A percentile compares a stretch with the other conserved stretches of the same genome.
phyloP scores from a whole-genome alignment of 257 asterid genomes.

The Leptodermis oblonga region DNA sequence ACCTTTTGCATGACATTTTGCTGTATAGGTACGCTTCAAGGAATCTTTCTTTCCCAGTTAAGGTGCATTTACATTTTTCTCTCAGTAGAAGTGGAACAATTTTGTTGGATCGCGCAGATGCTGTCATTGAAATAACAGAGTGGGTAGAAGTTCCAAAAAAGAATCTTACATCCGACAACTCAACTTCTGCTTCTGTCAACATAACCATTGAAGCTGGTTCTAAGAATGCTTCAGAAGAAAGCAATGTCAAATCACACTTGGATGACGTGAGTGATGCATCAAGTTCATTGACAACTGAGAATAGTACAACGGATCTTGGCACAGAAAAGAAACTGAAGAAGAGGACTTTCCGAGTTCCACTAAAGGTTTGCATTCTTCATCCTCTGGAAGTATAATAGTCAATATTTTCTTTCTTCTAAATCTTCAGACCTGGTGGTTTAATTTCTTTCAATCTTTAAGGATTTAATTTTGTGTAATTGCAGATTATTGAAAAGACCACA shows the following conservation, averaged over 20 bases:
- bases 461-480: conserved; percentile 20
- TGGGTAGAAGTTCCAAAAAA: conserved; percentile 96
- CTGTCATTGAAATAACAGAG: conserved; percentile 87
- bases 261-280: conserved; percentile 41
- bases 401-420: neutral
- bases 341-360: conserved; percentile 81
- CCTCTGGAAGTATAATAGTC: conserved; percentile 4
- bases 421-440: neutral
- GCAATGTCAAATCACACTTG: conserved; percentile 41
- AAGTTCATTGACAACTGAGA: conserved; percentile 40
- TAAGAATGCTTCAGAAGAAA: conserved; percentile 51
- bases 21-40: conserved; percentile 71
- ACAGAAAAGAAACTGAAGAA: conserved; percentile 87
- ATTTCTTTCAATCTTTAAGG: conserved; percentile 12
- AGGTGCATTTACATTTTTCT: conserved; percentile 91
- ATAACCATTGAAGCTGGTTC: conserved; percentile 45
- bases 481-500: conserved; percentile 77
- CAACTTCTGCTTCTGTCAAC: conserved; percentile 65
- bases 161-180: conserved; percentile 75
- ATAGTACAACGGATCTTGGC: conserved; percentile 50
- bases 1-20: neutral
- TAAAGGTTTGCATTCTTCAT: conserved; percentile 49
- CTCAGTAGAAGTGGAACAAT: conserved; percentile 93
- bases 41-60: conserved; percentile 88
- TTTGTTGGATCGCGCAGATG: conserved; percentile 86